Conservation (phyloP, 2,329 filamentous ascomycete species). For the Teratosphaeria epicoccoides region DNA sequence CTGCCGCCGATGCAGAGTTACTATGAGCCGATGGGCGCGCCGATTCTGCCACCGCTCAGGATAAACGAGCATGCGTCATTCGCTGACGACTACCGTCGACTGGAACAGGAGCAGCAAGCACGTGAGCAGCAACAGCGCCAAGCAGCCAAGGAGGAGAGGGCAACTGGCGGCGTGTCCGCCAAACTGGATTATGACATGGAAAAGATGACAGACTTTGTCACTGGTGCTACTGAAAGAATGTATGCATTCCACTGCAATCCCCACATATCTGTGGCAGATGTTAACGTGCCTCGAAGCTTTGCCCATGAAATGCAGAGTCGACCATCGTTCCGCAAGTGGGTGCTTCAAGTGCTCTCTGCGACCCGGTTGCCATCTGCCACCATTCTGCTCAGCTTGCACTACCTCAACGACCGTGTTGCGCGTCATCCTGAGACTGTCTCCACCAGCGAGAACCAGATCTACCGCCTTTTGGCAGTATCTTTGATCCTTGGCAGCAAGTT, state of each 20-base stretch:
- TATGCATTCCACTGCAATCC: constrained; percentile 48
- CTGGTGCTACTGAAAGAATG: constrained; percentile 73
- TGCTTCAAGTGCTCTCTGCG: constrained; percentile 79
- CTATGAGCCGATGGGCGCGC: constrained; percentile 36
- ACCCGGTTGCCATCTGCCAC: constrained; percentile 84
- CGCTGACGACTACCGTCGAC: constrained; percentile 28
- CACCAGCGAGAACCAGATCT: constrained; percentile 58
- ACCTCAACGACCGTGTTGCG: constrained; percentile 66
- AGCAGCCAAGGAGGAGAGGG: constrained; percentile 49
- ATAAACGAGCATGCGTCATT: constrained; percentile 30
- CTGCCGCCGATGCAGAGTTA: constrained; percentile 26
- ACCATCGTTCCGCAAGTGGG: constrained; percentile 78
- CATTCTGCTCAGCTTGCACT: constrained; percentile 82
- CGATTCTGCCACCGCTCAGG: constrained; percentile 39
- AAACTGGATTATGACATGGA: constrained; percentile 96
- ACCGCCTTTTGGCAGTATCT: constrained; percentile 76
- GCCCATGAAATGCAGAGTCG: constrained; percentile 52
- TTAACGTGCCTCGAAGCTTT: constrained; percentile 54
- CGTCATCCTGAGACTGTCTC: constrained; percentile 21
- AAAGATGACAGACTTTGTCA: constrained; percentile 88
- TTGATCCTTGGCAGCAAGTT: constrained; percentile 90
- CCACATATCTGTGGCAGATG: constrained; percentile 46
- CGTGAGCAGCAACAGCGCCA: constrained; percentile 31
- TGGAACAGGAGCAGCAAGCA: constrained; percentile 31
- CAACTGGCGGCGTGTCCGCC: constrained; percentile 78